A percentile compares a stretch with the other conserved stretches of the same genome.
phyloP scores from a whole-genome alignment of 768 basidiomycete species.

The Ramaria sp. region DNA sequence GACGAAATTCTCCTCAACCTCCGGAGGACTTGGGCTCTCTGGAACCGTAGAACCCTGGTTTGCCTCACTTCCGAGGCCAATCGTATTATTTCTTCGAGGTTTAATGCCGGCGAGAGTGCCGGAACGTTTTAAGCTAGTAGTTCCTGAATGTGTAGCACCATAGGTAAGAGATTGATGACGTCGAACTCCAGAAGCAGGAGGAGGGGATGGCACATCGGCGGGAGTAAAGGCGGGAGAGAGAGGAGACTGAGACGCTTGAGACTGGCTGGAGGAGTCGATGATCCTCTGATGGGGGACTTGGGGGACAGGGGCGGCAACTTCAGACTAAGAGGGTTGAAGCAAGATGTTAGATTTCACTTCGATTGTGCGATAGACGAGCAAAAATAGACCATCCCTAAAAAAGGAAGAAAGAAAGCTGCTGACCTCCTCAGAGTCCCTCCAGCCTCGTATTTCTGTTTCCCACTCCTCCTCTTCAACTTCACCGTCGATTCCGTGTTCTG shows the following conservation, averaged over 20 bases:
- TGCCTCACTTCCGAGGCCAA: conserved; percentile 3
- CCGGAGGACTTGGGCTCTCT: conserved; percentile 29
- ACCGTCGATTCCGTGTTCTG: conserved; percentile 56
- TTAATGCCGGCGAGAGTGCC: conserved; percentile 54
- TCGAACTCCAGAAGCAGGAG: conserved; percentile 57
- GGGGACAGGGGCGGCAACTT: conserved; percentile 17
- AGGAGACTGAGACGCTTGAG: conserved; percentile 40
- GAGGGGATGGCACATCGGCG: conserved; percentile 52
- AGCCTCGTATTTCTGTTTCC: conserved; percentile 54
- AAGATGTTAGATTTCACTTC: conserved; percentile 10
- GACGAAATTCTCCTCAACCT: conserved; percentile 25
- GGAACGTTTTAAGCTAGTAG: conserved; percentile 54
- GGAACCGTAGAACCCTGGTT: conserved; percentile 15
- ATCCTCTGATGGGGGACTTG: conserved; percentile 34
- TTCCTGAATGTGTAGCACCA: conserved; percentile 13
- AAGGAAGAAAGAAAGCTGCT: conserved; percentile 13
- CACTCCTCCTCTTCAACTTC: conserved; percentile 69
- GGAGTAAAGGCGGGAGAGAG: conserved; percentile 51
- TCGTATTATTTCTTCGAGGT: conserved; percentile 18
- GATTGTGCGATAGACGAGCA: conserved; percentile 1
- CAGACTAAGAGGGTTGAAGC: conserved; percentile 16
- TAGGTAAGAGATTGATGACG: conserved; percentile 71
- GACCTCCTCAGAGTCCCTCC: conserved; percentile 60
- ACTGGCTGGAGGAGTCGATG: conserved; percentile 30
- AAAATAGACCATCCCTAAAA: background rate